Evolutionary conservation across 2,329 filamentous ascomycete genomes (phyloP).

Genomic region (Lachnellula willkommii): DNA sequence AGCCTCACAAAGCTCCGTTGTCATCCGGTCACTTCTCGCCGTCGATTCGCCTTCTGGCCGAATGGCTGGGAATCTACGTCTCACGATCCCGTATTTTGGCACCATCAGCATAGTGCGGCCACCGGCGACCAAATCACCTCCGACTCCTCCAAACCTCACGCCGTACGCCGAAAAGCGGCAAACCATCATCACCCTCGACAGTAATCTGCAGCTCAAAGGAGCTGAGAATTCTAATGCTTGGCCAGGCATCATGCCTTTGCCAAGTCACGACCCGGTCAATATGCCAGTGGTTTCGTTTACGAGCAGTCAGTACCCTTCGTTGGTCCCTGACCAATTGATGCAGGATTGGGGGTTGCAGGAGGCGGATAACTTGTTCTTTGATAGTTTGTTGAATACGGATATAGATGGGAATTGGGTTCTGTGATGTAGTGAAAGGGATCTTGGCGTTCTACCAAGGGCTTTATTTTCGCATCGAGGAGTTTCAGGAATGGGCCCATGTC

Average conservation of each 20-base stretch:
- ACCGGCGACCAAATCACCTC: not conserved
- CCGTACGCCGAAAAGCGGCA: not conserved
- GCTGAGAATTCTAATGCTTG: constrained; percentile 3
- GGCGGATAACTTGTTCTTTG: constrained; percentile 28
- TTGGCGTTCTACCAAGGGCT: too few relatives aligned
- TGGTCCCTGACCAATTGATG: constrained; percentile 10
- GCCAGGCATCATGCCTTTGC: not conserved
- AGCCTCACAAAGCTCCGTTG: constrained; percentile 25
- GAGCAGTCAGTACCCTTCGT: constrained; percentile 18
- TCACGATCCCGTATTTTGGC: constrained; percentile 31
- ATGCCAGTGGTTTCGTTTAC: constrained; percentile 23
- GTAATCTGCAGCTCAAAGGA: not conserved
- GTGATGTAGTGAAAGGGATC: not conserved
- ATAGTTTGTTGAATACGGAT: constrained; percentile 29
- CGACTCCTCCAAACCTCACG: not conserved
- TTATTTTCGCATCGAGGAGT: too few relatives aligned
- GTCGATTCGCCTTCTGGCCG: constrained; percentile 17
- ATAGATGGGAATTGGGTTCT: constrained; percentile 30
- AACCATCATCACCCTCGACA: constrained; percentile 2
- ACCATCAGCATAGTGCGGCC: constrained; percentile 27
- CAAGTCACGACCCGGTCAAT: not conserved
- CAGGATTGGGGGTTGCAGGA: constrained; percentile 22
- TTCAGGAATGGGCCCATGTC: too few relatives aligned
- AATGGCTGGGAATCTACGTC: constrained; percentile 21
- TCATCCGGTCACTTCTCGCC: constrained; percentile 27